Evolutionary conservation across 805 yeast genomes (phyloP).

Genomic region (Cyberlindnera samutprakarnensis): DNA sequence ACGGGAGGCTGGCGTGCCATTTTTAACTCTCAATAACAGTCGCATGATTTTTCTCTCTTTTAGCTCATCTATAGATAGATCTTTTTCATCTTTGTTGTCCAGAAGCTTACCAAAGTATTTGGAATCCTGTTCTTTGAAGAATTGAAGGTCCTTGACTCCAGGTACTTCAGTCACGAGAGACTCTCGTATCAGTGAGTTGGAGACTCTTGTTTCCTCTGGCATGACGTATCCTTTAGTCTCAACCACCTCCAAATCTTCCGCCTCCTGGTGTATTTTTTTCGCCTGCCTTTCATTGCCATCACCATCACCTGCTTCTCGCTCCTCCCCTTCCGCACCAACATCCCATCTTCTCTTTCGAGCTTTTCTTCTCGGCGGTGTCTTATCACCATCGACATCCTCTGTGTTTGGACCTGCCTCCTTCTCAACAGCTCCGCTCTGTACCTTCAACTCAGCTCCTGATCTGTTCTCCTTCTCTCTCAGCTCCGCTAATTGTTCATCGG

Average conservation of each 20-base stretch:
- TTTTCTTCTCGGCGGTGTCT: constrained; percentile 23
- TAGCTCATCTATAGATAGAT: constrained; percentile 42
- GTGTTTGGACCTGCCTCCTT: background rate
- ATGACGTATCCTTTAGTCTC: constrained; percentile 34
- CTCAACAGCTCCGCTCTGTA: constrained; percentile 15
- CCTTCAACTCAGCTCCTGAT: background rate
- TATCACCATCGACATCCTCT: constrained; percentile 13
- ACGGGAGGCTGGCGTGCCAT: constrained; percentile 65
- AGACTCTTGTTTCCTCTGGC: constrained; percentile 38
- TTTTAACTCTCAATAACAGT: constrained; percentile 62
- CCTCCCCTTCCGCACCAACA: constrained; percentile 8
- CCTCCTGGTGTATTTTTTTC: constrained; percentile 13
- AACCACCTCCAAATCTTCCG: constrained; percentile 3
- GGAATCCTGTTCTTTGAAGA: constrained; percentile 64
- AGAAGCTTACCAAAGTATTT: constrained; percentile 61
- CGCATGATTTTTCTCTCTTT: constrained; percentile 56
- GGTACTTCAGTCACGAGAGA: constrained; percentile 49
- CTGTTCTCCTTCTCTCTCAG: constrained; percentile 31
- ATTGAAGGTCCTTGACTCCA: constrained; percentile 57
- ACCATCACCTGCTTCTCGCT: too few relatives aligned
- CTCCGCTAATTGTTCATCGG: constrained; percentile 37
- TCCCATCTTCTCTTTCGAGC: constrained; percentile 20
- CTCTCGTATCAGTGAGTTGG: constrained; percentile 25
- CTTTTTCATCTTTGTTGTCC: constrained; percentile 23
- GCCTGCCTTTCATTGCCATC: constrained; percentile 1